A percentile compares a stretch with the other conserved stretches of the same genome.
phyloP scores from a whole-genome alignment of 768 basidiomycete genomes.

The Serendipita sp. region DNA sequence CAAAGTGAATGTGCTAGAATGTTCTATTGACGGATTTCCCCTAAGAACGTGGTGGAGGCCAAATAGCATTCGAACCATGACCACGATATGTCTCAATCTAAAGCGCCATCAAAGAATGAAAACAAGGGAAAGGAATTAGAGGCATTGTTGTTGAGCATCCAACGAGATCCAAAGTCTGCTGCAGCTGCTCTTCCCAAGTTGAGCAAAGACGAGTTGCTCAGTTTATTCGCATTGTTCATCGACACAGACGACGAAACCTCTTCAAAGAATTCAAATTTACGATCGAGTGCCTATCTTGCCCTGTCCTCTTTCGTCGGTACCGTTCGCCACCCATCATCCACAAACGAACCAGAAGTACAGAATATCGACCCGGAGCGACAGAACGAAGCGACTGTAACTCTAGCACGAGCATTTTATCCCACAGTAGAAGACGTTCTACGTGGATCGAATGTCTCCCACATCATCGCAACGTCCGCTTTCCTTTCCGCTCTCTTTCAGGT shows the following conservation, averaged over 20 bases:
- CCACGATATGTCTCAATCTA: too few species aligned
- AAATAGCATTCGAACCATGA: too few species aligned
- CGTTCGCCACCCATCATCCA: background rate
- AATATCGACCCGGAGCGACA: background rate
- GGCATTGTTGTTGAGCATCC: background rate
- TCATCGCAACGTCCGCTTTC: background rate
- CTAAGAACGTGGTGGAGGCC: too few species aligned
- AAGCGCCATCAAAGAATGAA: too few species aligned
- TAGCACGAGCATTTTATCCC: background rate
- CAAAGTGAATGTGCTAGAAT: background rate
- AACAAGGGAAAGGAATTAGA: too few species aligned
- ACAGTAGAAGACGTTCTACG: background rate
- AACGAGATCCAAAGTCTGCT: background rate
- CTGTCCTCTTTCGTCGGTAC: background rate
- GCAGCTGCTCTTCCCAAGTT: background rate
- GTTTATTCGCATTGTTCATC: background rate
- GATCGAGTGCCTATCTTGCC: background rate
- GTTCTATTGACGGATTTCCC: too few species aligned
- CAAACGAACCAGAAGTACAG: background rate
- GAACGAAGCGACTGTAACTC: background rate
- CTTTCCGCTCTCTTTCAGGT: constrained; percentile 59
- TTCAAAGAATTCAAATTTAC: background rate
- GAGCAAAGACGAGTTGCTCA: background rate
- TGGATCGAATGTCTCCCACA: background rate
- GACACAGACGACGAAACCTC: background rate